A percentile compares a stretch with the other conserved stretches of the same genome.
Evolutionary conservation across 805 yeast species (phyloP).

Genomic region (Teunomyces tritomae): DNA sequence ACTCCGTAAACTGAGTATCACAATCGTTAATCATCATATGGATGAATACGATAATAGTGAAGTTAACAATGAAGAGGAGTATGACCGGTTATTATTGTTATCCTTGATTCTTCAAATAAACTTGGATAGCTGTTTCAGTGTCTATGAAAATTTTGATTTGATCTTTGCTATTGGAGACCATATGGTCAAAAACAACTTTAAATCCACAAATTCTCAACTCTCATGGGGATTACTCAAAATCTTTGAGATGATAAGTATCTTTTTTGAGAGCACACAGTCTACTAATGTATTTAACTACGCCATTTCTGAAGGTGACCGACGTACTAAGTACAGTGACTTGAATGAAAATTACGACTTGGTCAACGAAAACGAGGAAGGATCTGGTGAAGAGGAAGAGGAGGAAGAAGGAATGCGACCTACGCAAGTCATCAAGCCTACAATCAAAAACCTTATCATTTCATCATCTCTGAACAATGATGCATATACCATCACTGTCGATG

Average conservation of each 20-base stretch:
- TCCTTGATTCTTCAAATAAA: slow-evolving; percentile 38
- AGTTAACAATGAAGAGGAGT: slow-evolving; percentile 12
- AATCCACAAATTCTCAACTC: slow-evolving; percentile 5
- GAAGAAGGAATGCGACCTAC: slow-evolving; percentile 11
- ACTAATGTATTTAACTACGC: slow-evolving; percentile 47
- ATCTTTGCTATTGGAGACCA: slow-evolving; percentile 41
- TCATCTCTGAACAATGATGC: slow-evolving; percentile 3
- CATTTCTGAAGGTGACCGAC: slow-evolving; percentile 33
- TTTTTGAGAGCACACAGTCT: slow-evolving; percentile 48
- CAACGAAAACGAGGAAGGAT: slow-evolving; percentile 8
- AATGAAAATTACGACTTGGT: slow-evolving; percentile 35
- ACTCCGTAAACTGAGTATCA: slow-evolving; percentile 34
- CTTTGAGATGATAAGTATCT: slow-evolving; percentile 32
- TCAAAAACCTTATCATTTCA: slow-evolving; percentile 13
- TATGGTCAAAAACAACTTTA: slow-evolving; percentile 19
- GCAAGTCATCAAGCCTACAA: slow-evolving; percentile 24
- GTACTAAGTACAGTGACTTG: slow-evolving; percentile 45
- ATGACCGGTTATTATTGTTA: slow-evolving; percentile 32
- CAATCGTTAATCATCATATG: slow-evolving; percentile 36
- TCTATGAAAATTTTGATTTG: slow-evolving; percentile 42
- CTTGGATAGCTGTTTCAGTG: slow-evolving; percentile 36
- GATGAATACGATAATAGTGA: slow-evolving; percentile 37
- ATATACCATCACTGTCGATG: slow-evolving; percentile 14
- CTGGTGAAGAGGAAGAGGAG: slow-evolving; percentile 13
- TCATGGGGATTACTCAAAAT: slow-evolving; percentile 23